These are phyloP conservation scores for Oryza glumipatula DNA, from an alignment of 176 grass and related monocot species.

Conservation along the genomic window DNA sequence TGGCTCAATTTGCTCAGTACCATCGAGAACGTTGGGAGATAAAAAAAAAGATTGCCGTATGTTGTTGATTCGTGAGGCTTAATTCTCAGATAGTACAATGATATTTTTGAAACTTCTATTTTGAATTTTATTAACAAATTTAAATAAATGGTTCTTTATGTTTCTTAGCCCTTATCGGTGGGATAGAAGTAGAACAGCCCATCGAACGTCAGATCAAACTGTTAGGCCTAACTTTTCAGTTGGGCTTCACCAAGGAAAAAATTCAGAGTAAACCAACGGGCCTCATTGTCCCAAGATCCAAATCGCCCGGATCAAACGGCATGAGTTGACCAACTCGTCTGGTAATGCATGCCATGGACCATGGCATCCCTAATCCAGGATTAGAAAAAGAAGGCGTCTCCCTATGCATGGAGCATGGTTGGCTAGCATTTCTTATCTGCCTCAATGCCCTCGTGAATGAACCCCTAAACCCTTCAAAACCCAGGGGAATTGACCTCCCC, in stretches of 20 bases:
- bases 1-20: too few relatives aligned
- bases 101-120: too few relatives aligned
- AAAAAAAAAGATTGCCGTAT: too few relatives aligned
- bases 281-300: neutral
- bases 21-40: too few relatives aligned
- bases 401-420: neutral
- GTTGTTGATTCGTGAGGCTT: too few relatives aligned
- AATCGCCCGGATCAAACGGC: neutral
- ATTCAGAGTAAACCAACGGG: neutral
- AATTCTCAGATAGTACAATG: too few relatives aligned
- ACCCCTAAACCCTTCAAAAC: neutral
- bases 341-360: neutral
- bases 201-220: neutral
- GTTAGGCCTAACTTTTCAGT: neutral
- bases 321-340: neutral
- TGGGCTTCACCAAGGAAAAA: neutral
- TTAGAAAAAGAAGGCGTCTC: neutral
- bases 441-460: neutral
- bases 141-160: neutral
- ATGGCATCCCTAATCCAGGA: neutral
- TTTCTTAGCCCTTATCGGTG: neutral
- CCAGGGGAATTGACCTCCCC: neutral
- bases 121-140: neutral
- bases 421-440: conserved; percentile 16
- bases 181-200: neutral